These are phyloP conservation scores for Raddia distichophylla DNA, from an alignment of 176 grass and related monocot species.

Conservation along the genomic window DNA sequence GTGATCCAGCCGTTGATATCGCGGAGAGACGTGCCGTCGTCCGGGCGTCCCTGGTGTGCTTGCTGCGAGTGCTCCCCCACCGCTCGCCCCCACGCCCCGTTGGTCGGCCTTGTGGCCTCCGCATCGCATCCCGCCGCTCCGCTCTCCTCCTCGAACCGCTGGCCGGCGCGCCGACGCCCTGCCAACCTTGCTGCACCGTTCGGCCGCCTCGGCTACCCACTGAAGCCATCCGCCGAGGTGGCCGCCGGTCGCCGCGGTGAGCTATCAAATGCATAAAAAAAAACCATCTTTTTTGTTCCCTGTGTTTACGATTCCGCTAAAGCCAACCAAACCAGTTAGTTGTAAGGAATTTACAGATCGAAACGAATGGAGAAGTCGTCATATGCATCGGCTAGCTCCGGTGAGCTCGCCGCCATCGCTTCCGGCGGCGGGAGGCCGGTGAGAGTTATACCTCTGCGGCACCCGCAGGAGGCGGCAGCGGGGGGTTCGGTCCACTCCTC, in stretches of 20 bases:
- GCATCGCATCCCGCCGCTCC: neutral
- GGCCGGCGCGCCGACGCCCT: neutral
- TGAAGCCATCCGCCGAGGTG: neutral
- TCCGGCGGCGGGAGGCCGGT: conserved; percentile 48
- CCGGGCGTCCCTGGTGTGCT: too few species aligned
- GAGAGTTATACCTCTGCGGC: conserved; percentile 73
- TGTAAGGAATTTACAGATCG: neutral
- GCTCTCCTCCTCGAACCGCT: neutral
- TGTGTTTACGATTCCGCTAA: neutral
- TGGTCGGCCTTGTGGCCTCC: too few species aligned
- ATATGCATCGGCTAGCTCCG: conserved; percentile 58
- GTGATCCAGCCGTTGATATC: neutral
- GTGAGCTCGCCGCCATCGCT: conserved; percentile 33
- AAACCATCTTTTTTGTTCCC: neutral
- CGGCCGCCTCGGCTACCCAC: neutral
- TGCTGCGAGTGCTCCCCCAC: neutral
- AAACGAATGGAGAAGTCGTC: conserved; percentile 48
- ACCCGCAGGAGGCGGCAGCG: conserved; percentile 40
- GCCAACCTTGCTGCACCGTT: neutral
- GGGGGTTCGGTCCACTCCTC: conserved; percentile 10
- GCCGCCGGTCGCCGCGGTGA: neutral
- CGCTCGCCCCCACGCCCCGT: neutral
- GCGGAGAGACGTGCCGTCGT: neutral
- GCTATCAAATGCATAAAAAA: neutral
- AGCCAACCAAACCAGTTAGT: neutral